phyloP scores from a whole-genome alignment of 1,139 yeast genomes.

The Magnusiomyces sp. region DNA sequence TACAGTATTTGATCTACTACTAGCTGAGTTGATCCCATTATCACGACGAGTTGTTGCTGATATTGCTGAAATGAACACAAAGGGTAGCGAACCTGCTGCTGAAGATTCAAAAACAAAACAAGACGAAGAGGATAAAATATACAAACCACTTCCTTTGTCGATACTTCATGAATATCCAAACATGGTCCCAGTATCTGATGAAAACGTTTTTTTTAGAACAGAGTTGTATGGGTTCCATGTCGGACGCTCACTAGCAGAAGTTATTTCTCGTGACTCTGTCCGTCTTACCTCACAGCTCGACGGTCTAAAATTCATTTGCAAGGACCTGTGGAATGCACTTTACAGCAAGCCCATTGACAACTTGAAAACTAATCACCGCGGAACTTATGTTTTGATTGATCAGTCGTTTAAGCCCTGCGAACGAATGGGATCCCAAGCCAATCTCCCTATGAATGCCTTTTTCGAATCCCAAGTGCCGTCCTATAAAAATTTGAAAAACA shows the following conservation, averaged over 20 bases:
- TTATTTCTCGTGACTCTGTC: slow-evolving; percentile 51
- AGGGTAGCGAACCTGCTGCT: not conserved
- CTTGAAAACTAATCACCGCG: slow-evolving; percentile 80
- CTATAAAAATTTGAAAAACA: not conserved
- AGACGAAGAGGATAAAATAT: slow-evolving; percentile 34
- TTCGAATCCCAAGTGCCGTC: not conserved
- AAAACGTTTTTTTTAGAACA: slow-evolving; percentile 52
- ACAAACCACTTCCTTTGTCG: slow-evolving; percentile 26
- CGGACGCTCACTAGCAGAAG: slow-evolving; percentile 67
- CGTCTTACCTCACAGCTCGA: slow-evolving; percentile 57
- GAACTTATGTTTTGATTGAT: slow-evolving; percentile 74
- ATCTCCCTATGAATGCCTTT: slow-evolving; percentile 1
- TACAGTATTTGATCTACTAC: slow-evolving; percentile 48
- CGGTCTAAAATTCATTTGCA: slow-evolving; percentile 83
- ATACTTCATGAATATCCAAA: not conserved
- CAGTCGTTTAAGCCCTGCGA: slow-evolving; percentile 49
- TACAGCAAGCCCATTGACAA: slow-evolving; percentile 87
- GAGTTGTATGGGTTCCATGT: slow-evolving; percentile 66
- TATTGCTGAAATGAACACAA: slow-evolving; percentile 10
- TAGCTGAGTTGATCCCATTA: slow-evolving; percentile 70
- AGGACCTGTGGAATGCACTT: slow-evolving; percentile 79
- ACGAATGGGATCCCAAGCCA: slow-evolving; percentile 41
- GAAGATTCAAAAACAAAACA: not conserved
- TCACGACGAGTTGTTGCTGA: slow-evolving; percentile 48
- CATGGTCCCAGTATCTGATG: slow-evolving; percentile 32